Conservation (phyloP, 345 rosid species). For the Excoecaria agallocha region DNA sequence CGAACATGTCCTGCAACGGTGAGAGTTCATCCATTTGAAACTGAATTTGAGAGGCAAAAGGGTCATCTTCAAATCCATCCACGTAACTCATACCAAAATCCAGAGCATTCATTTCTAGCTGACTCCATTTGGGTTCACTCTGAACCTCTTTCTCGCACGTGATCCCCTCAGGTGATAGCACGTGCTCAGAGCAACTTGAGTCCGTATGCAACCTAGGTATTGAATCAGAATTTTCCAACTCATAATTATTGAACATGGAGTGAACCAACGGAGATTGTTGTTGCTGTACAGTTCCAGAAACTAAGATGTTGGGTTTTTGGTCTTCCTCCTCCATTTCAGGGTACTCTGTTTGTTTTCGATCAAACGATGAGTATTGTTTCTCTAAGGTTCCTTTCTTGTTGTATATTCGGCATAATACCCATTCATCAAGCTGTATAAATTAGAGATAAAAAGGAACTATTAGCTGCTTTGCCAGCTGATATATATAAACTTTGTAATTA, state of each 20-base stretch:
- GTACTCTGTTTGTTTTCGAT: constrained; percentile 20
- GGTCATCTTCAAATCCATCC: constrained; percentile 47
- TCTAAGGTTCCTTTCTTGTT: constrained; percentile 80
- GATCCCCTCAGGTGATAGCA: constrained; percentile 50
- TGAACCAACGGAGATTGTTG: background rate
- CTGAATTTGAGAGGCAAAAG: constrained; percentile 41
- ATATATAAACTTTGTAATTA: too few relatives aligned
- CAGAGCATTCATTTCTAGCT: constrained; percentile 14
- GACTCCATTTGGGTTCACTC: constrained; percentile 49
- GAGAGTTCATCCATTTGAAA: constrained; percentile 42
- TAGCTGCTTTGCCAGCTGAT: too few relatives aligned
- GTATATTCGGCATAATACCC: constrained; percentile 81
- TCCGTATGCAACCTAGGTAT: constrained; percentile 52
- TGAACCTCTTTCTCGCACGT: constrained; percentile 44
- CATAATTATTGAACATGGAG: background rate
- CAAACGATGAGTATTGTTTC: constrained; percentile 31
- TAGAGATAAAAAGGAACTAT: too few relatives aligned
- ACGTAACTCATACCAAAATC: constrained; percentile 39
- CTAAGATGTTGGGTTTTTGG: constrained; percentile 35
- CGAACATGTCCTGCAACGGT: constrained; percentile 39
- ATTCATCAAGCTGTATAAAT: constrained; percentile 67
- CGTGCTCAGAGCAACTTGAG: constrained; percentile 71
- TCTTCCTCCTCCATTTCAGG: constrained; percentile 36
- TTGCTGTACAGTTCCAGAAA: background rate
- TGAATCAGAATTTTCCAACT: constrained; percentile 39